Conservation (phyloP, 345 rosid genomes). For the Salix caprea region DNA sequence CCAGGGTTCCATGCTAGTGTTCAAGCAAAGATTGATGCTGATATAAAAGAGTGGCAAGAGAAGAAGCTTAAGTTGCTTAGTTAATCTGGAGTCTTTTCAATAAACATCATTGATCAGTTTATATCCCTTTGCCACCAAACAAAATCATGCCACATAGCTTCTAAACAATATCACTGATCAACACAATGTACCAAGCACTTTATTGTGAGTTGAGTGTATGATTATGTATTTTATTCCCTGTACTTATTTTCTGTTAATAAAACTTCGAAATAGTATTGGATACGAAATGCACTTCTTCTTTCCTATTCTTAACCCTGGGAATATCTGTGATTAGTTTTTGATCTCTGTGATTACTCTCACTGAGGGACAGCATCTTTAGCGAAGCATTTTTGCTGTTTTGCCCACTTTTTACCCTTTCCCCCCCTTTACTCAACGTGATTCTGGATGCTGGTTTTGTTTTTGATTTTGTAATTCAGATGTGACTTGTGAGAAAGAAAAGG, state of each 20-base stretch:
- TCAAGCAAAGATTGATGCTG: conserved; percentile 49
- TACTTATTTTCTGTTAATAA: not conserved
- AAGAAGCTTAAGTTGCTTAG: conserved; percentile 36
- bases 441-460: too few relatives aligned
- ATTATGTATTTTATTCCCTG: not conserved
- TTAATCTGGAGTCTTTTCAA: not conserved
- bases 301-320: not conserved
- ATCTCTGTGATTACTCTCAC: too few relatives aligned
- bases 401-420: too few relatives aligned
- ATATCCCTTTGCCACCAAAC: not conserved
- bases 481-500: too few relatives aligned
- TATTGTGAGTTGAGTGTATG: not conserved
- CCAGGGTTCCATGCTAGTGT: conserved; percentile 72
- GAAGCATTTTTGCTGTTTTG: too few relatives aligned
- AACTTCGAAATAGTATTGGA: not conserved
- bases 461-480: too few relatives aligned
- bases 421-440: too few relatives aligned
- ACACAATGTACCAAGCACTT: not conserved
- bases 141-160: not conserved
- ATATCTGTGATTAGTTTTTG: too few relatives aligned
- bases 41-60: conserved; percentile 50
- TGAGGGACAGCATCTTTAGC: too few relatives aligned
- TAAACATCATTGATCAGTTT: not conserved
- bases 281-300: not conserved
- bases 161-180: not conserved